Base-by-base conservation (phyloP, 2,329 filamentous ascomycete genomes). In the Scedosporium dehoogii region DNA sequence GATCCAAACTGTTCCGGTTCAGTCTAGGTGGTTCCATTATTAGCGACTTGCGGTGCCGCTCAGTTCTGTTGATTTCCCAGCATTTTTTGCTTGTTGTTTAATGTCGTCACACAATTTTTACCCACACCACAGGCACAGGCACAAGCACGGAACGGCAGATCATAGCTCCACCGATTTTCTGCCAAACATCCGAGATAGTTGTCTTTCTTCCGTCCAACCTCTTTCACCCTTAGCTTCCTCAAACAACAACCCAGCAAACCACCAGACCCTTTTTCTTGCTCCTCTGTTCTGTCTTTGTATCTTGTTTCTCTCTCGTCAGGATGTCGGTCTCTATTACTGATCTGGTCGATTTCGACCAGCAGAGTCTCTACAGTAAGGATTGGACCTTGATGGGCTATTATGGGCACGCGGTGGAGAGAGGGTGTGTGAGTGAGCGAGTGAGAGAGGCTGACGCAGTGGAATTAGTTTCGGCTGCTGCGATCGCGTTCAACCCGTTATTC, bases 401-500 rank as follows among this genome's bases (percentile, higher is more conserved):
- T 42, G 41, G 55, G 25, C 48, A 70, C 64, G 57, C 56, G 46
- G 55, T 18, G 21, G 21, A n/a, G 12, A 14, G n/a, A 42, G 29
- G 10, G 42, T 41, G 27, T 29, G 27, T 29, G 27, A 27, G 29
- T 38, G 33, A n/a, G n/a, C 14, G 3, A 9, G 33, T 38, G 33
- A 3, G 53, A 21, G 41, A 59, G 46, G 65, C 66, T 69, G 62
- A 70, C 64, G 25, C 10, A 59, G n/a, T 62, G 53, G n/a, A 63
- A 58, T 63, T 67, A 96, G 92, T 94, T 68, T 90, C 91, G 68
- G 90, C 87, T 58, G 82, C 81, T 62, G 84, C 90, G 61, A 96
- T 99, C 76, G 83, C 88, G 58, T 97, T 99, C 78, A 99, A 99
- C 76, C 94, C 94, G 23, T 88, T 94, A n/a, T 97, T 97, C 76